Evolutionary conservation across 495 filamentous ascomycete species (phyloP).

Genomic region (Trichoderma orchidacearum): DNA sequence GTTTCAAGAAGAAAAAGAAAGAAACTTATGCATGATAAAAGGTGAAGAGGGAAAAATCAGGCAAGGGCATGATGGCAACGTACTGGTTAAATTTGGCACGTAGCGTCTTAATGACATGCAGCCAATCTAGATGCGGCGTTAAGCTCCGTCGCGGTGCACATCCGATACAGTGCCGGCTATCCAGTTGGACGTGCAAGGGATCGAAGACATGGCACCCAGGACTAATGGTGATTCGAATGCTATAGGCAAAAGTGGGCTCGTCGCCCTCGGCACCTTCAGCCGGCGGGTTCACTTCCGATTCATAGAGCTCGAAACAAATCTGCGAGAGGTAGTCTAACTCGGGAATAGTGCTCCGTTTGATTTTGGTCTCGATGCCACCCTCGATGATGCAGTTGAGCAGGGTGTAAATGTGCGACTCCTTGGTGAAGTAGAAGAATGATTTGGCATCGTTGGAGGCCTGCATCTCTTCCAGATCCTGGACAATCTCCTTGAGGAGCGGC

Average conservation of each 20-base stretch:
- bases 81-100: conserved; percentile 90
- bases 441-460: conserved; percentile 88
- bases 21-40: background rate
- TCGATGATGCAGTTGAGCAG: conserved; percentile 95
- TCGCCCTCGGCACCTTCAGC: conserved; percentile 24
- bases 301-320: conserved; percentile 95
- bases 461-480: conserved; percentile 91
- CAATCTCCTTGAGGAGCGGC: conserved; percentile 88
- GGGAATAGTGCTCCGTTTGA: conserved; percentile 78
- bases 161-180: conserved; percentile 88
- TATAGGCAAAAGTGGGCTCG: conserved; percentile 63
- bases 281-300: conserved; percentile 61
- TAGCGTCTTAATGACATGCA: conserved; percentile 83
- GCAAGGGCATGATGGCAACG: conserved; percentile 18
- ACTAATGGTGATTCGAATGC: conserved; percentile 87
- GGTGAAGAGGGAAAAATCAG: background rate
- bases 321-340: conserved; percentile 96
- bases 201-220: conserved; percentile 94
- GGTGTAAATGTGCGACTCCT: conserved; percentile 97
- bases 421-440: conserved; percentile 97
- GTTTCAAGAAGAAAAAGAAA: background rate
- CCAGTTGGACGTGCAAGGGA: conserved; percentile 87
- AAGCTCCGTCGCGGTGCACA: conserved; percentile 78
- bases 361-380: conserved; percentile 87
- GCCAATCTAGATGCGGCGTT: conserved; percentile 91